These are phyloP conservation scores for Coniella vitis DNA, from an alignment of 2,329 filamentous ascomycete species.

Conservation along the genomic window DNA sequence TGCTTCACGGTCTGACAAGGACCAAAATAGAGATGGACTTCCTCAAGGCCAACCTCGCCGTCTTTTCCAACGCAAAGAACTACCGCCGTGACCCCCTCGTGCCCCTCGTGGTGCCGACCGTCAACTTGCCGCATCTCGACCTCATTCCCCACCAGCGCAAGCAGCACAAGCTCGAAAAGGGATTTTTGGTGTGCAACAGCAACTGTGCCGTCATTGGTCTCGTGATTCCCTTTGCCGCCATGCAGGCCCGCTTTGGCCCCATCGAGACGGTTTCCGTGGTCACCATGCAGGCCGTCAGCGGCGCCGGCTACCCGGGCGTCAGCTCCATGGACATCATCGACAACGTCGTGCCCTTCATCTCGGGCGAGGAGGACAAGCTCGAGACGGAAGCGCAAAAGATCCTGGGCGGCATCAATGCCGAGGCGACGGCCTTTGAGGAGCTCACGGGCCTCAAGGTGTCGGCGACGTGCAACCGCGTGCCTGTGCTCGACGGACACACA, in stretches of 20 bases:
- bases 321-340: constrained; percentile 93
- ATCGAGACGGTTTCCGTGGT: constrained; percentile 73
- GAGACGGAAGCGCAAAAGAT: constrained; percentile 95
- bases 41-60: constrained; percentile 75
- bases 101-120: constrained; percentile 88
- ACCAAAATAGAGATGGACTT: constrained; percentile 75
- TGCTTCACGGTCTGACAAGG: not conserved
- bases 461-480: constrained; percentile 85
- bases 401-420: constrained; percentile 65
- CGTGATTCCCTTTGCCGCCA: constrained; percentile 87
- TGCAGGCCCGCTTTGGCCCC: constrained; percentile 79
- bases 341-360: constrained; percentile 91
- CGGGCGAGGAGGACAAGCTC: constrained; percentile 92
- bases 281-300: constrained; percentile 90
- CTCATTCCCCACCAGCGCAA: constrained; percentile 84
- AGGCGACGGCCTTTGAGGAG: constrained; percentile 68
- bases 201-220: constrained; percentile 97
- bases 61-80: constrained; percentile 98
- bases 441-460: constrained; percentile 70
- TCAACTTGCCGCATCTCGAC: constrained; percentile 82
- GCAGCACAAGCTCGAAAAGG: constrained; percentile 66
- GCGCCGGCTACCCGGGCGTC: constrained; percentile 85
- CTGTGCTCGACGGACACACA: constrained; percentile 92
- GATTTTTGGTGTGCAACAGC: constrained; percentile 94
- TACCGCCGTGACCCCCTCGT: constrained; percentile 86